Evolutionary conservation across 2,329 filamentous ascomycete species (phyloP), one percentile per base, ranked within the genome.

Genomic region (Cladosporium velox): DNA sequence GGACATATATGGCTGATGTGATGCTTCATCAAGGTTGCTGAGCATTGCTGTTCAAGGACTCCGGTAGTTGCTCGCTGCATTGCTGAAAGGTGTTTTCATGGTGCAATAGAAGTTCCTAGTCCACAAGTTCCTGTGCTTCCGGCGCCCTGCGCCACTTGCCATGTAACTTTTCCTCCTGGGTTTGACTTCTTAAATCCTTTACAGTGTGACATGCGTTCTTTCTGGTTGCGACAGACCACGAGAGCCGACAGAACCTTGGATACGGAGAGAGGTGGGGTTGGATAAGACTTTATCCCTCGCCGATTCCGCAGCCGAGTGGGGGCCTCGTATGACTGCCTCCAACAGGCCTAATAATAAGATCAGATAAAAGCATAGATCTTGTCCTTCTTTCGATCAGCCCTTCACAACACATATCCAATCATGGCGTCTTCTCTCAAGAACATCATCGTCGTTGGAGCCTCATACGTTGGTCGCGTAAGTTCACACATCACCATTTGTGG

Each of bases 381-480:
- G n/a, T 47, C 7, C 8, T 21, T 18, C 41, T 21, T 11, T 10
- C 8, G 6, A 44, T 44, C 41, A 21, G 2, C 15, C 41, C 7
- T n/a, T 21, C 4, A 44, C 18, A 44, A 44, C 41, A 44, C 18
- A 44, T 3, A 21, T 15, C 32, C 14, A 24, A 24, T 24, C 24
- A 69, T 67, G 66, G 51, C 64, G 2, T 57, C 67, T 44, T 55
- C 67, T 61, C 55, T 68, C 28, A 68, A 63, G 28, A 71, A 71
- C 34, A 66, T 71, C n/a, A 59, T 71, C 12, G 69, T 71, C 1
- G 69, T 70, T 6, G 69, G 69, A 5, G 69, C 68, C 32, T 67
- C 65, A 12, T 71, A 71, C 65, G 68, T 71, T 7, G 69, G 69
- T 3, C 54, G 69, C 24, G 69, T 70, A 55, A 61, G 69, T 59